Base-by-base conservation (phyloP, 768 basidiomycete genomes). In the Solioccasus polychromus region DNA sequence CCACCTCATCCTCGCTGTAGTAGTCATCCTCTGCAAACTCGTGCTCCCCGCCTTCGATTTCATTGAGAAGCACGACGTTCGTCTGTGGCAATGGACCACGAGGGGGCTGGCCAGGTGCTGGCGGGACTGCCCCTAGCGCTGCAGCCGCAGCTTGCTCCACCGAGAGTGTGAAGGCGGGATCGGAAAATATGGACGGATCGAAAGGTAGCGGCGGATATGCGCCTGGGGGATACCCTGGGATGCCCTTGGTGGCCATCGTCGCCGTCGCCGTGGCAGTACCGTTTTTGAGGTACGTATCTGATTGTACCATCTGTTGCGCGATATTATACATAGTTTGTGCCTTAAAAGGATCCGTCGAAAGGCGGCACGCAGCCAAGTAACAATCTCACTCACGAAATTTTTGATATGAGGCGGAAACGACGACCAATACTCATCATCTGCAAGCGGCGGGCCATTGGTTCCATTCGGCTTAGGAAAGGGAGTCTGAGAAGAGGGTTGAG, bases 391-490 rank as follows among this genome's bases (percentile, higher is more conserved):
- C 61, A 87, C 83, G 62, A 86, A 86, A 51, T 76, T 80, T 58
- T 82, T 76, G 48, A 85, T 75, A 55, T 85, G 80, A 19, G 78
- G 74, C 29, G 85, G 84, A 35, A 87, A 72, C 30, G 78, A 75
- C 37, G 79, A 75, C 85, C 83, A 84, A 59, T 85, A 85, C 37
- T 80, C 80, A 52, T 83, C 80, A 51, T 82, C 81, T 39, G 72
- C 68, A 14, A 66, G 36, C 41, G 44, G 36, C 15, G 51, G 38
- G 8, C 54, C 55, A 34, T 50, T 55, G 18, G 45, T 19, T 37
- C 58, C 65, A 26, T 65, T 58, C 9, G 43, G 39, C 49, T 51
- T 67, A 22, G 54, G 50, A 0, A 65, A 47, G 1, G 57, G 49
- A 26, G 42, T n/a, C 8, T 62, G 59, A 23, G 45, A 23, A 38